phyloP scores from a whole-genome alignment of 169 alveolate species.

The Plasmodium cynomolgi region DNA sequence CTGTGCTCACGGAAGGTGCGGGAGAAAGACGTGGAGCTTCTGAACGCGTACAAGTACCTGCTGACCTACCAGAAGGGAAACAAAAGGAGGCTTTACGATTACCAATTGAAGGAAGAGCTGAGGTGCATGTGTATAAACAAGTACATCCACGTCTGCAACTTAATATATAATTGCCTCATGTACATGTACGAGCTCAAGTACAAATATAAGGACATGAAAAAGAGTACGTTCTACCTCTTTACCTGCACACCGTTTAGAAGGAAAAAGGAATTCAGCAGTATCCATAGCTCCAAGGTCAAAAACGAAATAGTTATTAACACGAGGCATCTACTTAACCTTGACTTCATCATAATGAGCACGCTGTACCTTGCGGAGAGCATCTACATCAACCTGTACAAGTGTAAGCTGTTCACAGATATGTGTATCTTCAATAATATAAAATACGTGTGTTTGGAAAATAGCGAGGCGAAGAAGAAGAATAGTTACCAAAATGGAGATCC shows the following conservation, averaged over 20 bases:
- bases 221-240: neutral
- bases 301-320: conserved; percentile 34
- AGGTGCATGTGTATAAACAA: conserved; percentile 65
- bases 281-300: neutral
- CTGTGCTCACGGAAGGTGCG: neutral
- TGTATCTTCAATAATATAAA: conserved; percentile 68
- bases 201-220: conserved; percentile 12
- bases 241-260: conserved; percentile 2
- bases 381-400: conserved; percentile 43
- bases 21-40: conserved; percentile 7
- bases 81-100: conserved; percentile 49
- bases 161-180: conserved; percentile 25
- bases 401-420: conserved; percentile 70
- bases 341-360: conserved; percentile 32
- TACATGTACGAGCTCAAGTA: conserved; percentile 42
- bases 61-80: conserved; percentile 28
- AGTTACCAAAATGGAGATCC: neutral
- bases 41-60: conserved; percentile 54
- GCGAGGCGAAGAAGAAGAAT: conserved; percentile 5
- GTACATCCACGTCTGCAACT: conserved; percentile 46
- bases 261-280: neutral
- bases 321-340: conserved; percentile 19
- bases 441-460: conserved; percentile 45
- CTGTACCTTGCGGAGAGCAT: conserved; percentile 27
- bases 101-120: conserved; percentile 41